phyloP scores from a whole-genome alignment of 257 asterid species.

The Jacaranda mimosifolia region DNA sequence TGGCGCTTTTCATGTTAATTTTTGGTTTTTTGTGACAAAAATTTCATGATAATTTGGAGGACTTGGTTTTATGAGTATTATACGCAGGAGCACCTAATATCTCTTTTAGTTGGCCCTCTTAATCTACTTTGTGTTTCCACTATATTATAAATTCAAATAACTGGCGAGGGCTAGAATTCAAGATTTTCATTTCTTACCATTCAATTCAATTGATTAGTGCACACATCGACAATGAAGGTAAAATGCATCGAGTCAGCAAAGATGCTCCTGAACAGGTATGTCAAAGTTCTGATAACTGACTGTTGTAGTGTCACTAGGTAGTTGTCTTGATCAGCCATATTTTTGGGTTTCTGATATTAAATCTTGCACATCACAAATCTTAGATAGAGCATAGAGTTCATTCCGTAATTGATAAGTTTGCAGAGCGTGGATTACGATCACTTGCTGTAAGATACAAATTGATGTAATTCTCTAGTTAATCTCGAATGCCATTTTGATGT shows the following conservation, averaged over 20 bases:
- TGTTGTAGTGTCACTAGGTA: conserved; percentile 20
- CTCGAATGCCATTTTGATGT: background rate
- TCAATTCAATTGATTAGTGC: conserved; percentile 92
- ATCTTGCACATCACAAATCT: conserved; percentile 56
- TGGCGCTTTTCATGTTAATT: background rate
- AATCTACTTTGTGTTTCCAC: conserved; percentile 25
- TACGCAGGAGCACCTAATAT: conserved; percentile 1
- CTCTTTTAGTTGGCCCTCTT: background rate
- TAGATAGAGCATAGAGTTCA: conserved; percentile 64
- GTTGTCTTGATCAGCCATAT: background rate
- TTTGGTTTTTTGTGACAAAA: background rate
- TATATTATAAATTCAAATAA: conserved; percentile 19
- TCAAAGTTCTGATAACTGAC: conserved; percentile 30
- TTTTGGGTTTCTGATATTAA: conserved; percentile 46
- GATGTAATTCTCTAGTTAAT: conserved; percentile 18
- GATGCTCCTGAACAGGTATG: conserved; percentile 97
- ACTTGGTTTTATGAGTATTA: background rate
- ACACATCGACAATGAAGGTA: conserved; percentile 67
- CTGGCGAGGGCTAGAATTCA: conserved; percentile 94
- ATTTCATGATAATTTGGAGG: background rate
- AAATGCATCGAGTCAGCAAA: conserved; percentile 89
- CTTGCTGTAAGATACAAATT: conserved; percentile 68
- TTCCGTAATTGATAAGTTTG: conserved; percentile 56
- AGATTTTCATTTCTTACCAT: conserved; percentile 89
- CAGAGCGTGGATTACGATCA: conserved; percentile 63